Conservation (phyloP, 306 rosid genomes). For the Sicyos edulis region DNA sequence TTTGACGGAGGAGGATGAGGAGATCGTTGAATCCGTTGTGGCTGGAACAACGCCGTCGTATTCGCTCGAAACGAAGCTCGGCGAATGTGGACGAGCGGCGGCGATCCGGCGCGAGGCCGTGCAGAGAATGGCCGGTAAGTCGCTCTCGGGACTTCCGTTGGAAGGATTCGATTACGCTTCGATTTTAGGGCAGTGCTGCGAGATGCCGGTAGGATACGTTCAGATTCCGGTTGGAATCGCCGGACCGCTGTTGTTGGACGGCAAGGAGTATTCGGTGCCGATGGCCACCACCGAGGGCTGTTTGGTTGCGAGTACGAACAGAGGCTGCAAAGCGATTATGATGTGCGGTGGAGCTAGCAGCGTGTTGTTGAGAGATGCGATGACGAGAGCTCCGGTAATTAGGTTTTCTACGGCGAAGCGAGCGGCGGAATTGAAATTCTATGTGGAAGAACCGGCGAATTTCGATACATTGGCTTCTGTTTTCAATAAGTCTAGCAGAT, state of each 20-base stretch:
- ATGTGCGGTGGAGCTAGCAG: conserved; percentile 20
- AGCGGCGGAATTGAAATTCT: conserved; percentile 22
- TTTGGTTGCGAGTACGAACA: conserved; percentile 21
- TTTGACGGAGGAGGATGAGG: conserved; percentile 23
- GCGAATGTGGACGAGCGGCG: conserved; percentile 23
- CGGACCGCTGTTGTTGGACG: conserved; percentile 19
- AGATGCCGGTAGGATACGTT: conserved; percentile 24
- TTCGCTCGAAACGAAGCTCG: conserved; percentile 24
- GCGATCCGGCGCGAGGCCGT: conserved; percentile 23
- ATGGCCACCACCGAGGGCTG: conserved; percentile 25
- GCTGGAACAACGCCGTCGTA: conserved; percentile 21
- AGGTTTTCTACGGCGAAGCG: conserved; percentile 23
- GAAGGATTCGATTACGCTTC: conserved; percentile 25
- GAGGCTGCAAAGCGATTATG: conserved; percentile 22
- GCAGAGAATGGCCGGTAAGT: conserved; percentile 20
- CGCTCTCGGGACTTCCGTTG: conserved; percentile 23
- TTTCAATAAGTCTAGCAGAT: conserved; percentile 22
- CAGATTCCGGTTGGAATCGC: conserved; percentile 25
- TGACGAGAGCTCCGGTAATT: conserved; percentile 25
- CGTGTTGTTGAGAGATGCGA: conserved; percentile 22
- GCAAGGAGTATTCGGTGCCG: conserved; percentile 20
- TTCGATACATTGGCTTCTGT: conserved; percentile 16
- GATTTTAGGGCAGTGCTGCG: conserved; percentile 23
- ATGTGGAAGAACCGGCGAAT: conserved; percentile 17
- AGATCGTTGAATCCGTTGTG: conserved; percentile 21